Percentiles rank a stretch among this genome's conserved stretches.
Evolutionary conservation across 2,329 filamentous ascomycete species (phyloP).

Genomic region (Sclerotinia subarctica): DNA sequence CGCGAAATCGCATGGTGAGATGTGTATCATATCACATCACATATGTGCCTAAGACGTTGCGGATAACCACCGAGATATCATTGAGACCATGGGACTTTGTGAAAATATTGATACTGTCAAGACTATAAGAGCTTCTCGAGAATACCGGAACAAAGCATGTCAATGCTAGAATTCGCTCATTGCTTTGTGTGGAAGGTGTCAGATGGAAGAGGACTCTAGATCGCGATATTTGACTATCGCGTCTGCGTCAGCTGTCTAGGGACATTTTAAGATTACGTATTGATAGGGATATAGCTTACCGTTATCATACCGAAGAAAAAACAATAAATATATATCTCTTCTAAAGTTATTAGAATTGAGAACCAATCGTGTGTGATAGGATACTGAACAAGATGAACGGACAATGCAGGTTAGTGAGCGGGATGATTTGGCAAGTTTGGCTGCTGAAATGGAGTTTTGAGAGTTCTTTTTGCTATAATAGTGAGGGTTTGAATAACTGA

Average conservation of each 20-base stretch:
- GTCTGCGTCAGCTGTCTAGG: neutral
- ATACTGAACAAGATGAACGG: neutral
- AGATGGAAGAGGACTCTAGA: neutral
- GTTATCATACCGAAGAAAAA: neutral
- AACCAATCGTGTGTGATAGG: neutral
- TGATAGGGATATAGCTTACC: neutral
- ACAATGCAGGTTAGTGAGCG: neutral
- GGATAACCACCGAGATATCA: neutral
- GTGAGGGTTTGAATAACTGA: too few relatives aligned
- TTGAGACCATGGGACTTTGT: neutral
- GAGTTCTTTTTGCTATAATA: too few relatives aligned
- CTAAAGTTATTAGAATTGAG: too few relatives aligned
- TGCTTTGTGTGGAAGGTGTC: fast-evolving
- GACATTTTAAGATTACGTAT: neutral
- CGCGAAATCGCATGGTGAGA: neutral
- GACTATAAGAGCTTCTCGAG: neutral
- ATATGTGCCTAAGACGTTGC: neutral
- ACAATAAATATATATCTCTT: neutral
- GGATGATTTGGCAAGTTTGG: too few relatives aligned
- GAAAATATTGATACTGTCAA: neutral
- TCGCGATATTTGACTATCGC: neutral
- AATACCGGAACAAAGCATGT: neutral
- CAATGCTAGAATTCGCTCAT: neutral
- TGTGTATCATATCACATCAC: neutral
- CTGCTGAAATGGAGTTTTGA: too few relatives aligned